phyloP scores from a whole-genome alignment of 108 stramenopile species.

The Nitzschia palea region DNA sequence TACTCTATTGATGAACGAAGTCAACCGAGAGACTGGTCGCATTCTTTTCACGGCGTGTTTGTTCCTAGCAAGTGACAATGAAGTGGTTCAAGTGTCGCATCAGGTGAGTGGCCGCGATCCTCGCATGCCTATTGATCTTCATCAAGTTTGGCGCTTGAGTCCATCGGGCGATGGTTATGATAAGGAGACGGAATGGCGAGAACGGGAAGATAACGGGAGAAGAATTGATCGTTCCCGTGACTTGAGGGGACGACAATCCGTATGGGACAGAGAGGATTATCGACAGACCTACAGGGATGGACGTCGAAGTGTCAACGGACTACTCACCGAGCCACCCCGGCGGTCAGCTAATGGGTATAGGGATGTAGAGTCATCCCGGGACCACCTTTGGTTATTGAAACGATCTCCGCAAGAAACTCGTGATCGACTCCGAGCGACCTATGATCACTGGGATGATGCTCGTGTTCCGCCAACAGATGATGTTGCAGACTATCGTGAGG shows the following conservation, averaged over 20 bases:
- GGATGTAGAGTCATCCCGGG: background rate
- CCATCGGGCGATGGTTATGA: background rate
- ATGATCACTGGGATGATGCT: background rate
- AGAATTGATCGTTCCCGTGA: background rate
- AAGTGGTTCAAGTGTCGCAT: slow-evolving; percentile 32
- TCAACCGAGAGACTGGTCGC: slow-evolving; percentile 21
- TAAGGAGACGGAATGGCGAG: background rate
- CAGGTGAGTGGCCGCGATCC: slow-evolving; percentile 13
- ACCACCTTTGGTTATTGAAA: background rate
- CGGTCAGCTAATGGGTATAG: background rate
- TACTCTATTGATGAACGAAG: slow-evolving; percentile 36
- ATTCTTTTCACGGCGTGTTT: slow-evolving; percentile 31
- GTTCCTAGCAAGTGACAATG: slow-evolving; percentile 10
- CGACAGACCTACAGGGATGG: background rate
- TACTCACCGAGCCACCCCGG: background rate
- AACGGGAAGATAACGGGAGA: background rate
- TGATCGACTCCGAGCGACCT: background rate
- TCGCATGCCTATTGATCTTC: slow-evolving; percentile 1
- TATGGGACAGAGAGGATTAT: background rate
- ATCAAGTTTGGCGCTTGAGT: background rate
- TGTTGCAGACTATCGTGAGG: background rate
- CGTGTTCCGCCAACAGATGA: background rate
- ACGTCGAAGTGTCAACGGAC: slow-evolving; percentile 3
- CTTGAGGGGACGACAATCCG: background rate
- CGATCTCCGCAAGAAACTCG: background rate